Evolutionary conservation across 148 eudicot genomes (phyloP).

Genomic region (Beta vulgaris): DNA sequence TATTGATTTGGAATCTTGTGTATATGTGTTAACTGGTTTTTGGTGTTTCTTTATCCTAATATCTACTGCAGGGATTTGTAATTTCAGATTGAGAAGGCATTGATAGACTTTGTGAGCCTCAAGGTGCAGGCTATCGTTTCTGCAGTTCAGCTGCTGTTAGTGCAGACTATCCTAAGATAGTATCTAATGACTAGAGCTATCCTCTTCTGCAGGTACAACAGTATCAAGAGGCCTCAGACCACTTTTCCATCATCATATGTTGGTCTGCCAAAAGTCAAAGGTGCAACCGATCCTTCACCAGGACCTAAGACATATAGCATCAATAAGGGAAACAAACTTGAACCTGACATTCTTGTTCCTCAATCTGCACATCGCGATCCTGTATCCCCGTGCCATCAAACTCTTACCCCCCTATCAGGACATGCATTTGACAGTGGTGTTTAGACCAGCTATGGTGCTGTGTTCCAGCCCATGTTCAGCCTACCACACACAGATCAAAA

Average conservation of each 20-base stretch:
- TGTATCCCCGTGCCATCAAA: slow-evolving; percentile 16
- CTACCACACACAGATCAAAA: slow-evolving; percentile 17
- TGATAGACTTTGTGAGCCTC: too few relatives aligned
- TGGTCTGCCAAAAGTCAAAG: slow-evolving; percentile 22
- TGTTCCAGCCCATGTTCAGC: slow-evolving; percentile 15
- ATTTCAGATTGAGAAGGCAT: too few relatives aligned
- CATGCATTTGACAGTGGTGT: too few relatives aligned
- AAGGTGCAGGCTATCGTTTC: too few relatives aligned
- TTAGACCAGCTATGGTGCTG: slow-evolving; percentile 18
- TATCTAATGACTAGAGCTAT: slow-evolving; percentile 1
- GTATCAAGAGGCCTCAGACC: slow-evolving; percentile 25
- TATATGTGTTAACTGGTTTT: too few relatives aligned
- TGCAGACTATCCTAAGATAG: too few relatives aligned
- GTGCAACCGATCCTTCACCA: slow-evolving; percentile 6
- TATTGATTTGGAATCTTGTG: too few relatives aligned
- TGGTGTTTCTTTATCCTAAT: too few relatives aligned
- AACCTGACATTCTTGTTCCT: slow-evolving; percentile 7
- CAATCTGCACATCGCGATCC: slow-evolving; percentile 19
- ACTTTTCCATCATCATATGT: slow-evolving; percentile 16
- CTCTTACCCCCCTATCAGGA: slow-evolving; percentile 10
- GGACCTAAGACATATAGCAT: slow-evolving; percentile 13
- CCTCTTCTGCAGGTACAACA: slow-evolving; percentile 31
- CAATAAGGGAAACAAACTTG: slow-evolving; percentile 18
- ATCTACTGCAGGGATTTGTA: too few relatives aligned
- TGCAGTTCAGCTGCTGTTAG: too few relatives aligned